Evolutionary conservation across 805 yeast species (phyloP).

Genomic region (Kurtzmaniella cleridarum): DNA sequence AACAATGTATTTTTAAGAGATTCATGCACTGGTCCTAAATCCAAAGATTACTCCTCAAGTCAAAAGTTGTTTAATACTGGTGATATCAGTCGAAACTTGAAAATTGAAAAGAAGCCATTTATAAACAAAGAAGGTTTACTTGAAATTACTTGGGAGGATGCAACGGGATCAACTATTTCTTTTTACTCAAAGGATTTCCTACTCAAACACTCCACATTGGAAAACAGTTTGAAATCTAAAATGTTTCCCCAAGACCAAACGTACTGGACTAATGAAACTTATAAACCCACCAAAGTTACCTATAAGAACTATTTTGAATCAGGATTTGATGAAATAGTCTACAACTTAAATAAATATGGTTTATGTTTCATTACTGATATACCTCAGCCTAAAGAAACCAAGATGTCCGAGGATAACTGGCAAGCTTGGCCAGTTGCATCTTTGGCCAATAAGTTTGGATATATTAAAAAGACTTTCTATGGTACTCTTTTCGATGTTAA

Average conservation of each 20-base stretch:
- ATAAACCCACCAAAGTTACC: constrained; percentile 20
- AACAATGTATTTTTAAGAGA: constrained; percentile 61
- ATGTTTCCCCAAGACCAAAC: constrained; percentile 25
- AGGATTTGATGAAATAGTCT: constrained; percentile 34
- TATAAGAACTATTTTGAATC: constrained; percentile 37
- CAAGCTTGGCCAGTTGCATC: constrained; percentile 33
- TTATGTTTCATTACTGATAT: constrained; percentile 48
- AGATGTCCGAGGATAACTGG: constrained; percentile 38
- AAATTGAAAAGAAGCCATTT: constrained; percentile 17
- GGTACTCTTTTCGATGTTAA: constrained; percentile 68
- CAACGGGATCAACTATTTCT: constrained; percentile 17
- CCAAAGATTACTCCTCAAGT: constrained; percentile 50
- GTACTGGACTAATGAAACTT: constrained; percentile 35
- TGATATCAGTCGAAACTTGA: constrained; percentile 28
- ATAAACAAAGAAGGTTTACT: constrained; percentile 21
- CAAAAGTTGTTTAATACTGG: constrained; percentile 68
- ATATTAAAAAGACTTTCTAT: constrained; percentile 64
- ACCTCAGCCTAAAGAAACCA: constrained; percentile 35
- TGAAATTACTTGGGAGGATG: constrained; percentile 34
- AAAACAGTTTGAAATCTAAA: constrained; percentile 29
- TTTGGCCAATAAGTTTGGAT: constrained; percentile 53
- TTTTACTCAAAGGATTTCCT: constrained; percentile 45
- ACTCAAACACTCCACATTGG: constrained; percentile 31
- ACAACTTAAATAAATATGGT: constrained; percentile 51
- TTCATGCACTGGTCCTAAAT: constrained; percentile 43